Conservation (phyloP, 31 red algal genomes). For the Asparagopsis taxiformis region DNA sequence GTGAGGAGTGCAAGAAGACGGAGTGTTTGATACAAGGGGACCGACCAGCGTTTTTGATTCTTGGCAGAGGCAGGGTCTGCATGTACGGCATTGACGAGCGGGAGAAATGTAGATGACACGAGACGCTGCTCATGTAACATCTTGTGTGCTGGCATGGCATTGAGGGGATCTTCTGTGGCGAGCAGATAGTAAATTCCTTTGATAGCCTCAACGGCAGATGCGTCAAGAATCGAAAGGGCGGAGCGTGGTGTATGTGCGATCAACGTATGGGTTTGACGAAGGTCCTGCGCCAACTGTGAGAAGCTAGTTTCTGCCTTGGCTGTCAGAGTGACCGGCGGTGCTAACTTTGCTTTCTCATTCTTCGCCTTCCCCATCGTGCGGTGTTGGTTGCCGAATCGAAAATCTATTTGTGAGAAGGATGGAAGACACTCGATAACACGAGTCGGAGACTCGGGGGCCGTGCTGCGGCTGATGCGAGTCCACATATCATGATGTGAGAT, state of each 20-base stretch:
- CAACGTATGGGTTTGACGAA: slow-evolving; percentile 48
- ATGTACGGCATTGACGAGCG: slow-evolving; percentile 34
- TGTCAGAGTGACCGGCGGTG: too few species aligned
- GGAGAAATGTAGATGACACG: slow-evolving; percentile 11
- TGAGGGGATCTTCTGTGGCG: slow-evolving; percentile 57
- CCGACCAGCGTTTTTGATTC: slow-evolving; percentile 50
- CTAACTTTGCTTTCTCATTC: too few species aligned
- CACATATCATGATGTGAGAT: too few species aligned
- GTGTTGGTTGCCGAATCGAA: too few species aligned
- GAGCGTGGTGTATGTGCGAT: slow-evolving; percentile 26
- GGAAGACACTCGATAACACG: too few species aligned
- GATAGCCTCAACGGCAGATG: slow-evolving; percentile 39
- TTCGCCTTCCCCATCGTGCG: too few species aligned
- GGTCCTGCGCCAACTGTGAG: slow-evolving; percentile 50
- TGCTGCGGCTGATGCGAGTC: too few species aligned
- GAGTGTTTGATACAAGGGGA: slow-evolving; percentile 54
- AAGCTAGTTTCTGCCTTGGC: background rate
- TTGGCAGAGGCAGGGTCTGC: slow-evolving; percentile 16
- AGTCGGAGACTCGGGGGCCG: too few species aligned
- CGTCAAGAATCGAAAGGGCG: slow-evolving; percentile 43
- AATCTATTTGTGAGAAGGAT: too few species aligned
- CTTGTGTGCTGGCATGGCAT: slow-evolving; percentile 48
- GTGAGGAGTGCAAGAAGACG: slow-evolving; percentile 44
- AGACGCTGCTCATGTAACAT: slow-evolving; percentile 10
- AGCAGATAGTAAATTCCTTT: slow-evolving; percentile 59